These are phyloP conservation scores for Suillus alpinus DNA, from an alignment of 768 basidiomycete species.

Conservation along the genomic window DNA sequence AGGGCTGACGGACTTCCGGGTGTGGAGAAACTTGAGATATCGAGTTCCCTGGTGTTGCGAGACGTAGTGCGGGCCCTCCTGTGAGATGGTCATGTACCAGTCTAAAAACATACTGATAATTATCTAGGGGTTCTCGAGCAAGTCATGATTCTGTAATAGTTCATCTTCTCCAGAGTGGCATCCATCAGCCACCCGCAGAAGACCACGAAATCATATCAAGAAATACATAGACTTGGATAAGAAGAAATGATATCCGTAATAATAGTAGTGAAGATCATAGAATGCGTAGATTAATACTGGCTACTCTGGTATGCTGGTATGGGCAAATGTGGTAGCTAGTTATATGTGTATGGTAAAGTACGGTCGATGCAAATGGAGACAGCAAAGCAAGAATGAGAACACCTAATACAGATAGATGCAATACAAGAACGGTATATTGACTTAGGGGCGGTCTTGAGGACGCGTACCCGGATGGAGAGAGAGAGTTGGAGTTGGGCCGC, in stretches of 20 bases:
- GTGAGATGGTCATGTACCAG: constrained; percentile 41
- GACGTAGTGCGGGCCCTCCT: constrained; percentile 58
- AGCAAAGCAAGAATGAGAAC: constrained; percentile 19
- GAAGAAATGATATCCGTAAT: not conserved
- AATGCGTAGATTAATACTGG: constrained; percentile 30
- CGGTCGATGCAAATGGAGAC: constrained; percentile 16
- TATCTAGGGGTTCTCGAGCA: constrained; percentile 44
- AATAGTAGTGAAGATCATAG: constrained; percentile 24
- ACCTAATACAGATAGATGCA: constrained; percentile 10
- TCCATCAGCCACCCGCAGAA: constrained; percentile 48
- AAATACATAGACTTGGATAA: not conserved
- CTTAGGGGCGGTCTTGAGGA: constrained; percentile 13
- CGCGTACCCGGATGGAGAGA: constrained; percentile 10
- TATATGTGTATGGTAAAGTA: constrained; percentile 25
- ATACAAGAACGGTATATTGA: constrained; percentile 11
- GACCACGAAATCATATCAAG: constrained; percentile 30
- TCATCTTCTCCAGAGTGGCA: constrained; percentile 56
- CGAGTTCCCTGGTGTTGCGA: constrained; percentile 69
- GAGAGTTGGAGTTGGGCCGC: constrained; percentile 13
- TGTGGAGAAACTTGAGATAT: constrained; percentile 77
- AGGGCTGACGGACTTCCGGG: constrained; percentile 71
- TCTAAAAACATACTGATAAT: constrained; percentile 3
- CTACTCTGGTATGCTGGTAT: constrained; percentile 24
- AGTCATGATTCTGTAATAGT: constrained; percentile 43
- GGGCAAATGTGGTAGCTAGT: constrained; percentile 19